These are phyloP conservation scores for Sclerotinia subarctica DNA, from an alignment of 2,329 filamentous ascomycete genomes.

Conservation along the genomic window DNA sequence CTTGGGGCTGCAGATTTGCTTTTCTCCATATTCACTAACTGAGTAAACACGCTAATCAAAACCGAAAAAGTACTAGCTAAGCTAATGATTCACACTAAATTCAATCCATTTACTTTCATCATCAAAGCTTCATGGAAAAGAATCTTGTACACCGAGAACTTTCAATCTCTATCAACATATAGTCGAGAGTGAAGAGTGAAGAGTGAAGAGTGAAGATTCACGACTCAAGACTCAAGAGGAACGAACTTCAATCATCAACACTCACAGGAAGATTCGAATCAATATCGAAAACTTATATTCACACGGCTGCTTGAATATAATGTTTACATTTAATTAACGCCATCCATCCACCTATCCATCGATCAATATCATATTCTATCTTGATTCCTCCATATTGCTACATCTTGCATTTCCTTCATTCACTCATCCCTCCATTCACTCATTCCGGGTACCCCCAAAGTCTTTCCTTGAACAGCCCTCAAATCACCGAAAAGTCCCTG, in stretches of 20 bases:
- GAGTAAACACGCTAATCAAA: background rate
- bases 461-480: background rate
- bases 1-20: slow-evolving; percentile 13
- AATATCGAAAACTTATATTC: background rate
- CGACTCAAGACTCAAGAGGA: background rate
- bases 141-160: slow-evolving; percentile 13
- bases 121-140: slow-evolving; percentile 19
- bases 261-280: background rate
- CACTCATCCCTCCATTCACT: background rate
- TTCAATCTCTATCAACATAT: background rate
- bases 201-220: background rate
- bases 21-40: slow-evolving; percentile 19
- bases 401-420: background rate
- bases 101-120: slow-evolving; percentile 2
- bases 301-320: background rate
- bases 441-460: background rate
- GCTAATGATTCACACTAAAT: background rate
- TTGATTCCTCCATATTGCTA: background rate
- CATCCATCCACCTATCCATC: background rate
- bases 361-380: background rate
- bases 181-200: too few relatives aligned
- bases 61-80: background rate
- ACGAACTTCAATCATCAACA: background rate
- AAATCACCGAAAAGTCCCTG: slow-evolving; percentile 9
- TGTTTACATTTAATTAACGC: background rate